A percentile compares a stretch with the other conserved stretches of the same genome.
Evolutionary conservation across 176 grass and related monocot genomes (phyloP).

Genomic region (Themeda triandra): DNA sequence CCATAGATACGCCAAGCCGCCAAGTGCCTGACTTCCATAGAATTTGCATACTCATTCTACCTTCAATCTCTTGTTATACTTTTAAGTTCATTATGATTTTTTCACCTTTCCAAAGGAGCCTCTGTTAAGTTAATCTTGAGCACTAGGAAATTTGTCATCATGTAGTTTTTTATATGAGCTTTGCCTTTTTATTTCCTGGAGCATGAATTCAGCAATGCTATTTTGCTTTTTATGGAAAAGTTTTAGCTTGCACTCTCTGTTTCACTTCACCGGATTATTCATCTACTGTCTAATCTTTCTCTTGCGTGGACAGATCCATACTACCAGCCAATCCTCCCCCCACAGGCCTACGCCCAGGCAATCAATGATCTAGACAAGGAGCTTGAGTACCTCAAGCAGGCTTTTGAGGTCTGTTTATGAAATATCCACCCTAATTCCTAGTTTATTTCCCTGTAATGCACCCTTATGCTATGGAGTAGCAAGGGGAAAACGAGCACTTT

Average conservation of each 20-base stretch:
- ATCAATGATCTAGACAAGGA: conserved; percentile 53
- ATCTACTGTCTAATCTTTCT: neutral
- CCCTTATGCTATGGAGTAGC: no score
- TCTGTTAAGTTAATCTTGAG: neutral
- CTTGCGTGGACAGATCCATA: conserved; percentile 43
- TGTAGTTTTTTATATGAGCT: no score
- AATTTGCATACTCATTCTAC: neutral
- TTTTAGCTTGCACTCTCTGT: no score
- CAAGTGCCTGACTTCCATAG: neutral
- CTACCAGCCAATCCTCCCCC: conserved; percentile 48
- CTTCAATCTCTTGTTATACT: neutral
- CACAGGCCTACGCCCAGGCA: conserved; percentile 43
- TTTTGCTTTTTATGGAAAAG: neutral
- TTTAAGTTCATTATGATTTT: neutral
- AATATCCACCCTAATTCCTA: neutral
- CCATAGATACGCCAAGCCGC: neutral
- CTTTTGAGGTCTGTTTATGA: conserved; percentile 38
- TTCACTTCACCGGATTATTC: neutral
- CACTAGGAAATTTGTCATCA: neutral
- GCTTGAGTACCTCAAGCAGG: conserved; percentile 40
- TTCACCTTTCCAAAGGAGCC: neutral
- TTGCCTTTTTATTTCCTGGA: neutral
- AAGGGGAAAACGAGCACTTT: no score
- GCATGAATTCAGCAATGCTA: no score
- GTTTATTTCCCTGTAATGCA: no score